These are phyloP conservation scores for Monilinia vaccinii-corymbosi DNA, from an alignment of 2,329 filamentous ascomycete genomes.

Conservation along the genomic window DNA sequence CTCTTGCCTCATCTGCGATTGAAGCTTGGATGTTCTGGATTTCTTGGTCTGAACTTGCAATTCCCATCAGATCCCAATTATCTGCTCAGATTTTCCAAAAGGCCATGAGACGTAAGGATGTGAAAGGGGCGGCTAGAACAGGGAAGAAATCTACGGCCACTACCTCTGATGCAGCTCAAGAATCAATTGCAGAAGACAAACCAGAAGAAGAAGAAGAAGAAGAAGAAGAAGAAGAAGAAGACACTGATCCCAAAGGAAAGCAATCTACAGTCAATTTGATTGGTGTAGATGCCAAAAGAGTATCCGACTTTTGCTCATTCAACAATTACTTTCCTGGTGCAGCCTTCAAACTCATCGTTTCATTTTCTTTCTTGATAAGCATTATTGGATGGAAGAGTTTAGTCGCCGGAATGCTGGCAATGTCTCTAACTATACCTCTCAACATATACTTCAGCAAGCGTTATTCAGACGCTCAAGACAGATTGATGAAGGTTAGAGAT, in stretches of 20 bases:
- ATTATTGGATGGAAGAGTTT: conserved; percentile 66
- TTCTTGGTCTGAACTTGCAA: conserved; percentile 50
- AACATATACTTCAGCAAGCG: conserved; percentile 58
- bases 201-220: conserved; percentile 30
- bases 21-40: conserved; percentile 62
- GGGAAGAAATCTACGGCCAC: conserved; percentile 31
- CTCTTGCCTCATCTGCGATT: conserved; percentile 44
- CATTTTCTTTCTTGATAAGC: conserved; percentile 55
- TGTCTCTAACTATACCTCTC: conserved; percentile 55
- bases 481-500: conserved; percentile 67
- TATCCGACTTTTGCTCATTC: conserved; percentile 59
- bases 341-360: conserved; percentile 54
- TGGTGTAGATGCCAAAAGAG: conserved; percentile 62
- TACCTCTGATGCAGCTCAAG: conserved; percentile 17
- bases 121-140: conserved; percentile 50
- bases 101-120: conserved; percentile 66
- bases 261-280: conserved; percentile 72
- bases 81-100: conserved; percentile 69
- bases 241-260: conserved; percentile 47
- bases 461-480: conserved; percentile 56
- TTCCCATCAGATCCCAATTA: conserved; percentile 61
- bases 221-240: conserved; percentile 35
- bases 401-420: conserved; percentile 54
- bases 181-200: conserved; percentile 22
- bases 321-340: conserved; percentile 57